Evolutionary conservation across 306 rosid genomes (phyloP), one percentile per base, ranked within the genome.

Genomic region (Begonia masoniana): DNA sequence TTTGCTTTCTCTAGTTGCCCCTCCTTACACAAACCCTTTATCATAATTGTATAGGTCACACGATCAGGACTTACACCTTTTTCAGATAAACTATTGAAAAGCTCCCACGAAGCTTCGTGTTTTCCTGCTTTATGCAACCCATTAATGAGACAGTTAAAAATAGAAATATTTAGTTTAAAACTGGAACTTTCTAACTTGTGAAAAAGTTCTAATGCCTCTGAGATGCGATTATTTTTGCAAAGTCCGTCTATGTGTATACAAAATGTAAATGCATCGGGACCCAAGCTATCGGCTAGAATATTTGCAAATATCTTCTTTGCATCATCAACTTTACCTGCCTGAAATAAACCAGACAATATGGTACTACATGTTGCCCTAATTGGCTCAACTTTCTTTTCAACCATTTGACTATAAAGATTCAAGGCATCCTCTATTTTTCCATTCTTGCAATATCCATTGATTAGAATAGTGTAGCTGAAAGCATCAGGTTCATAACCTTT

Each of bases 31-130:
- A 72, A 63, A 55, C 76, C 71, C 11, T 78, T 15, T 54, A 75
- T 79, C 72, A 72, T 17, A n/a, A n/a, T n/a, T n/a, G n/a, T n/a
- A 60, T 69, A 79, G 12, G 82, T 70, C 46, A 55, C 17, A 47
- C 60, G 57, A 58, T 35, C 31, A 47, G 74, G 74, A 12, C 2
- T 52, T 26, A 62, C 47, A 24, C 69, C 80, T 46, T 35, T 65
- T 14, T 11, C n/a, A 9, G 56, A 53, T 43, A 76, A 45, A 47
- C 65, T 49, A 10, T 50, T 41, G 43, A 72, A 72, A 43, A 72
- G 52, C 41, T 67, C 50, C 74, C 68, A 69, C 49, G 78, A 70
- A 55, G 41, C 26, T 52, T 69, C 74, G 54, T 67, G 55, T 52
- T 69, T 71, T 15, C 54, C 60, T 46, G 55, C 56, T 54, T 72